phyloP scores from a whole-genome alignment of 768 basidiomycete genomes.

The Multifurca ochricompacta region DNA sequence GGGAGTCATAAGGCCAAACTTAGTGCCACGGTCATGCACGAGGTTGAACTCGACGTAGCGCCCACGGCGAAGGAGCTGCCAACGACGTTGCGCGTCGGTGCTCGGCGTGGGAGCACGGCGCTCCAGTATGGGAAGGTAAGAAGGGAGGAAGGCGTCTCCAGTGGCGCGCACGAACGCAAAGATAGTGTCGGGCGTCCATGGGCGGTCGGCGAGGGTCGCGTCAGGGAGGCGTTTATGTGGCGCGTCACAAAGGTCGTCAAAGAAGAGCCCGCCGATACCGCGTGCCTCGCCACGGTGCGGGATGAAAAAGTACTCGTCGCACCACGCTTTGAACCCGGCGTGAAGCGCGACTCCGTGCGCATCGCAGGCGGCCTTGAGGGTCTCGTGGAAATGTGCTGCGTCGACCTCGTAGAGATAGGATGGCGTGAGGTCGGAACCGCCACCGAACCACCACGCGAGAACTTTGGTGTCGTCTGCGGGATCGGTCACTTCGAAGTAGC shows the following conservation, averaged over 20 bases:
- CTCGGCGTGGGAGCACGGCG: conserved; percentile 47
- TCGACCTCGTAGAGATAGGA: conserved; percentile 88
- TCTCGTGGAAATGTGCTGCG: conserved; percentile 76
- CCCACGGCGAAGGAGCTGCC: conserved; percentile 89
- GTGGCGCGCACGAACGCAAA: conserved; percentile 67
- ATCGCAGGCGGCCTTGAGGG: conserved; percentile 70
- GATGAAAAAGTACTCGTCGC: conserved; percentile 95
- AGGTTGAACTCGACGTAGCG: conserved; percentile 90
- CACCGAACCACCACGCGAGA: conserved; percentile 98
- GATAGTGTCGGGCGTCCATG: conserved; percentile 55
- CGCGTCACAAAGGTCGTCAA: conserved; percentile 79
- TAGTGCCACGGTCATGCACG: conserved; percentile 62
- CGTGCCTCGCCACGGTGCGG: conserved; percentile 80
- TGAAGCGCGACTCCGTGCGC: conserved; percentile 61
- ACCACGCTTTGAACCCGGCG: conserved; percentile 85
- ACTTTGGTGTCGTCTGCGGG: conserved; percentile 33
- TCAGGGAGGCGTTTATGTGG: conserved; percentile 57
- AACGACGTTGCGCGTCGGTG: conserved; percentile 66
- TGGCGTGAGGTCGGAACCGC: conserved; percentile 91
- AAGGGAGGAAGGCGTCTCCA: conserved; percentile 78
- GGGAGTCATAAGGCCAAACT: conserved; percentile 54
- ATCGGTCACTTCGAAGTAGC: conserved; percentile 85
- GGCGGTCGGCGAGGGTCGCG: conserved; percentile 33
- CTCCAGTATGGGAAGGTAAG: conserved; percentile 81
- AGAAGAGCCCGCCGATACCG: conserved; percentile 93